Base-by-base conservation (phyloP, 176 grass and related monocot species). In the Olyra latifolia region DNA sequence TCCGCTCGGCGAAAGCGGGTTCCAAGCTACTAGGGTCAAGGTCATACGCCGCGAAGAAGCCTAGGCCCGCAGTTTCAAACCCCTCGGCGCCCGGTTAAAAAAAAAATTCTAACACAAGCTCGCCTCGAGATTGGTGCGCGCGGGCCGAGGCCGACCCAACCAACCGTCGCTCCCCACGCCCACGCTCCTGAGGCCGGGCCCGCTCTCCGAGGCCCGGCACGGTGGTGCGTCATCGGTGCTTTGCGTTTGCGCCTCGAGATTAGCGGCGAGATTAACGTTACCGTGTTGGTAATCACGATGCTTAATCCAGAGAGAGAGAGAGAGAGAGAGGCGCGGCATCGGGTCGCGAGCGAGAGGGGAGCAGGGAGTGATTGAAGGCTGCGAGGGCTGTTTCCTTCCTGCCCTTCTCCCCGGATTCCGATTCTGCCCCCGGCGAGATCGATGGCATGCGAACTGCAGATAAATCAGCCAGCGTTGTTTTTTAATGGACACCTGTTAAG, bases 361-460 rank as follows among this genome's bases (percentile, higher is more conserved):
- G n/a, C 77, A 82, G 10, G 55, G 79, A 72, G 85, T 69, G 79
- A 76, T 77, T 47, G 66, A 85, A 85, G 67, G 75, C 75, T 62
- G 83, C 22, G 71, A 73, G 16, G 71, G 41, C 24, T 87, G 84
- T 67, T 72, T 15, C 24, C 39, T 82, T 72, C 23, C 46, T 8
- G 7, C 39, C 23, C 4, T 8, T 24, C 15, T 12, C 44, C 44
- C 6, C 12, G 16, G 24, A 11, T 69, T 69, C 78, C 64, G n/a
- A 69, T 20, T 44, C 48, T 68, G 48, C 77, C 47, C 62, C 54
- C 22, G 27, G 45, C 14, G 14, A 27, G 41, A 68, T 38, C 25
- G 16, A 40, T 6, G 20, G 41, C 56, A 3, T 13, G 13, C n/a
- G 15, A 24, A 45, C 7, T 42, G 16, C 39, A n/a, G n/a, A n/a